phyloP scores from a whole-genome alignment of 768 basidiomycete species.

The Suillus lakei region DNA sequence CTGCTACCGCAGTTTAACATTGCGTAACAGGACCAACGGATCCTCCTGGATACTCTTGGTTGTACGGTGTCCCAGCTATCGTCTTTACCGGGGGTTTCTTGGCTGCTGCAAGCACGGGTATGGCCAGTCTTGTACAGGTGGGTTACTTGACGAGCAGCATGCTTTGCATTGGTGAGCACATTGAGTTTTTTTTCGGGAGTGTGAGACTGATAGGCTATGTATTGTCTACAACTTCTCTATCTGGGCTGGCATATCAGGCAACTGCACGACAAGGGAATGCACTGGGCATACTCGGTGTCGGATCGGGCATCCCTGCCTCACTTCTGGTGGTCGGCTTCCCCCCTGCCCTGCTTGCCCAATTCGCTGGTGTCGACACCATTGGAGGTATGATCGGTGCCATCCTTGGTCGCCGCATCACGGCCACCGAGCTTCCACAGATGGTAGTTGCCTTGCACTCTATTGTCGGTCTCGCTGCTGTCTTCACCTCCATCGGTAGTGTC shows the following conservation, averaged over 20 bases:
- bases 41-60: constrained; percentile 86
- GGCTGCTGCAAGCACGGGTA: constrained; percentile 80
- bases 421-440: constrained; percentile 88
- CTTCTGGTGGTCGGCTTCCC: constrained; percentile 85
- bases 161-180: constrained; percentile 74
- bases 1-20: constrained; percentile 7
- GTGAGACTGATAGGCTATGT: background rate
- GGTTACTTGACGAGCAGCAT: constrained; percentile 86
- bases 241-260: constrained; percentile 76
- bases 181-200: background rate
- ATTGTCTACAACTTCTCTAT: constrained; percentile 63
- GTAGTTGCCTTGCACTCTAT: constrained; percentile 85
- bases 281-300: constrained; percentile 86
- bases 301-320: constrained; percentile 80
- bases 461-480: constrained; percentile 87
- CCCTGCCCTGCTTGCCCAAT: constrained; percentile 74
- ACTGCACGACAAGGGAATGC: constrained; percentile 89
- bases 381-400: constrained; percentile 73
- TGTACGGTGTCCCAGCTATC: constrained; percentile 79
- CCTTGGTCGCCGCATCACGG: constrained; percentile 83
- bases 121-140: constrained; percentile 86
- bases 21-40: constrained; percentile 66
- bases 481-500: constrained; percentile 86
- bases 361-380: constrained; percentile 75
- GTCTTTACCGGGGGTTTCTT: constrained; percentile 86